A percentile compares a stretch with the other conserved stretches of the same genome.
Conservation (phyloP, 345 rosid species). For the Angophora floribunda region DNA sequence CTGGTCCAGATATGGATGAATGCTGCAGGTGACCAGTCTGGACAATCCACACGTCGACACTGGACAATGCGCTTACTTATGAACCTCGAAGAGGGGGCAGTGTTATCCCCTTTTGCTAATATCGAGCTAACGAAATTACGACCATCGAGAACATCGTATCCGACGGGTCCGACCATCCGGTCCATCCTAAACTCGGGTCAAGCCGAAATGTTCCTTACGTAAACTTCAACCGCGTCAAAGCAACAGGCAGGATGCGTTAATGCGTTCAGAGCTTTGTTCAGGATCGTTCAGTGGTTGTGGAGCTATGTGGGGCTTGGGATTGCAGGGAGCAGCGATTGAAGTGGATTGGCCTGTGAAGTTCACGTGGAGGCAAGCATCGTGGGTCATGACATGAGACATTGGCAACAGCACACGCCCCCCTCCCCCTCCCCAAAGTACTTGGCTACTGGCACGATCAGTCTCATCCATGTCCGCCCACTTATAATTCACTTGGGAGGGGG, state of each 20-base stretch:
- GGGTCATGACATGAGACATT: not conserved
- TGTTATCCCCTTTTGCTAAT: not conserved
- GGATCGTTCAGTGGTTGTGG: not conserved
- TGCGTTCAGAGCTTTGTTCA: not conserved
- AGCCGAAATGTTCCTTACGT: not conserved
- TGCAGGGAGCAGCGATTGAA: not conserved
- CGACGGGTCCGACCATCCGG: not conserved
- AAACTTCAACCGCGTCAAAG: not conserved
- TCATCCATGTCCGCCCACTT: not conserved
- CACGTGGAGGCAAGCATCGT: slow-evolving; percentile 22
- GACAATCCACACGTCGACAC: not conserved
- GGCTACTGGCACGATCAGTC: not conserved
- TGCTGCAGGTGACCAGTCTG: not conserved
- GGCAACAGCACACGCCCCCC: not conserved
- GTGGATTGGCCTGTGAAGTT: slow-evolving; percentile 11
- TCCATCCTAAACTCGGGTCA: not conserved
- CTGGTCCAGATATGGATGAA: not conserved
- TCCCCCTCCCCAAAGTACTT: not conserved
- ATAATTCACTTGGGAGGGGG: not conserved
- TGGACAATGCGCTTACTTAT: not conserved
- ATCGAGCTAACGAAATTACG: not conserved
- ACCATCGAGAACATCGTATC: not conserved
- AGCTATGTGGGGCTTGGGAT: not conserved
- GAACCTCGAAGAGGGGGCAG: not conserved
- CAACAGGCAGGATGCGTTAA: not conserved